Evolutionary conservation across 331 rosid species (phyloP), one percentile per base, ranked within the genome.

Genomic region (Dryas integrifolia): DNA sequence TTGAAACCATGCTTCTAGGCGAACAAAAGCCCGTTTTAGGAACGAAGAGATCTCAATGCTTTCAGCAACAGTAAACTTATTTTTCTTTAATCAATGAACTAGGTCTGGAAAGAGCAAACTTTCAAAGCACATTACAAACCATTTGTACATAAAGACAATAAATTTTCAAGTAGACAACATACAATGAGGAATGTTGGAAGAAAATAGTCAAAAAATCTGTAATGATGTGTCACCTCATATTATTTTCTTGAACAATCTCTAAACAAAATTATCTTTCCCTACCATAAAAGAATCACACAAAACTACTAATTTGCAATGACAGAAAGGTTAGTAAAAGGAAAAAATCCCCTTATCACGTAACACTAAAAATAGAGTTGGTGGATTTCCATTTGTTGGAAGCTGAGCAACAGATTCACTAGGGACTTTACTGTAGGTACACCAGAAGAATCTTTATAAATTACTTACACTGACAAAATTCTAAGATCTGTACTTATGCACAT

Each of bases 1-100:
- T 38, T 84, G 97, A 85, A 86, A 91, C 98, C 97, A 94, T 70
- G 97, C 95, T 73, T 91, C 98, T 62, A 94, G 77, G 82, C 96
- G 92, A 76, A 80, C 96, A 88, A 83, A 89, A 67, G 97, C 88
- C 26, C 80, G 82, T 38, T 89, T 89, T 72, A 94, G 82, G 84
- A 94, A 94, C 47, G 84, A 67, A 70, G 86, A 87, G 80, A 94
- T 82, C 69, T 85, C 83, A 24, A 58, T 75, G 35, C 80, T 81
- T 68, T 94, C 92, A 53, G 58, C 73, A 21, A 82, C 81, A 66
- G 85, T 72, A 80, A 91, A 91, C 82, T 87, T 82, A 50, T 89
- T 78, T 63, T 67, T 81, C 91, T 86, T 88, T 77, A 94, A 72
- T 59, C 89, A 86, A 66, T 76, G 80, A 67, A 91, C 69, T 76